Evolutionary conservation across 495 filamentous ascomycete species (phyloP).

Genomic region (Trichoderma orchidacearum): DNA sequence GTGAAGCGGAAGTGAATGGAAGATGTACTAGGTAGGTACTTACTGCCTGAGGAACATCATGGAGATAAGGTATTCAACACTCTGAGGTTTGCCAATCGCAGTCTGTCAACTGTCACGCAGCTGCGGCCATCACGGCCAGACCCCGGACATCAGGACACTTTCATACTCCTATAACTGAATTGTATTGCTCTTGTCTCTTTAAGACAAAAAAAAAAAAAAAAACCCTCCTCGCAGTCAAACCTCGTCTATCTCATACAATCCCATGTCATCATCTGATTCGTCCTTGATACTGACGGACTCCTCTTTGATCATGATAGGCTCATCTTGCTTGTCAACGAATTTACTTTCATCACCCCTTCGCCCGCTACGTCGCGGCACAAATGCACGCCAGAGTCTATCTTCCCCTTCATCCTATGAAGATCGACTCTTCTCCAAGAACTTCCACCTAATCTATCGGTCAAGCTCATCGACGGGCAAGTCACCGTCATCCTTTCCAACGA

Average conservation of each 20-base stretch:
- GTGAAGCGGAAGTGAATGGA: no score
- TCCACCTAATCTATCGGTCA: slow-evolving; percentile 29
- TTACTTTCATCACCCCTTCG: not conserved
- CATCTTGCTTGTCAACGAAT: no score
- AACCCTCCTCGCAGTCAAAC: not conserved
- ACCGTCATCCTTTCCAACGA: slow-evolving; percentile 69
- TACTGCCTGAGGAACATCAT: no score
- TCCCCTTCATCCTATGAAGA: not conserved
- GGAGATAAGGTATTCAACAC: not conserved
- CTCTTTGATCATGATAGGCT: not conserved
- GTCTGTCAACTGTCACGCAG: not conserved
- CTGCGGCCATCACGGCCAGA: not conserved
- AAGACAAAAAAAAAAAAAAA: no score
- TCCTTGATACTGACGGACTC: not conserved
- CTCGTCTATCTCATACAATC: no score
- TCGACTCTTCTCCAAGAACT: slow-evolving; percentile 1
- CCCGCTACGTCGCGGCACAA: not conserved
- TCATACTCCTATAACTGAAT: not conserved
- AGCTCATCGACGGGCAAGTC: slow-evolving; percentile 71
- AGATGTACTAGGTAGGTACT: no score
- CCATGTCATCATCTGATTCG: not conserved
- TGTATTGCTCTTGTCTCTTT: not conserved
- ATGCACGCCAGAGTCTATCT: not conserved
- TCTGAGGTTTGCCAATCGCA: not conserved
- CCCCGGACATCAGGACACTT: not conserved